Percentiles rank a stretch among this genome's conserved stretches.
Conservation (phyloP, 1,284 basidiomycete species). For the Laetiporus sulphureus region DNA sequence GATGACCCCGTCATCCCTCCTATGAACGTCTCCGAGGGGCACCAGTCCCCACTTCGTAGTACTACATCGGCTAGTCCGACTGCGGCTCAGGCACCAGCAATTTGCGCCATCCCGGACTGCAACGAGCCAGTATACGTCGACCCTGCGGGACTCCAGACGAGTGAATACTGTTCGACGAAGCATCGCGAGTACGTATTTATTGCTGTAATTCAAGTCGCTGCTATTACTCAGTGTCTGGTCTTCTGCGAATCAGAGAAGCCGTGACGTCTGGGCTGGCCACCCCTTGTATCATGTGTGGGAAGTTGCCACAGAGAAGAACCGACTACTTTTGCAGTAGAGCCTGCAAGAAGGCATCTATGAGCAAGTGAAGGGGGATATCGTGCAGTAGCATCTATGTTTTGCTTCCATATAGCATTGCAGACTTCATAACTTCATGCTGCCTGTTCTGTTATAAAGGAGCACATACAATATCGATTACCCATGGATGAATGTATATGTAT, state of each 20-base stretch:
- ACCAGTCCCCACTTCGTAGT: not conserved
- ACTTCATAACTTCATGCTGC: too few species aligned
- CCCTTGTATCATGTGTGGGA: constrained; percentile 47
- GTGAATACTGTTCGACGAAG: constrained; percentile 44
- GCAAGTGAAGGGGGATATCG: constrained; percentile 21
- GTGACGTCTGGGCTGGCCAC: constrained; percentile 36
- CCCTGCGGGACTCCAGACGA: constrained; percentile 33
- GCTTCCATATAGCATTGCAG: too few species aligned
- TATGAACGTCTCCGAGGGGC: not conserved
- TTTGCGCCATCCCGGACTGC: constrained; percentile 45
- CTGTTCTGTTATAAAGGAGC: too few species aligned
- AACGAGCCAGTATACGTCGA: constrained; percentile 42
- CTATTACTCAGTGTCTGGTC: too few species aligned
- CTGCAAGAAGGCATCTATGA: constrained; percentile 44
- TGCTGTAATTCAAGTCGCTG: too few species aligned
- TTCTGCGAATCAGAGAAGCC: constrained; percentile 41
- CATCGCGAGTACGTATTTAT: constrained; percentile 44
- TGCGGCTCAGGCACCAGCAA: constrained; percentile 13
- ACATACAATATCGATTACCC: too few species aligned
- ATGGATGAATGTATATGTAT: too few species aligned
- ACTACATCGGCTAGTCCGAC: not conserved
- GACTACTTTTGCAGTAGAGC: constrained; percentile 46
- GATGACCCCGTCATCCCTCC: not conserved
- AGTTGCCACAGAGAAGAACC: constrained; percentile 39
- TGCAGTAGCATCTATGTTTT: not conserved